Base-by-base conservation (phyloP, 345 rosid species). In the Viola odorata region DNA sequence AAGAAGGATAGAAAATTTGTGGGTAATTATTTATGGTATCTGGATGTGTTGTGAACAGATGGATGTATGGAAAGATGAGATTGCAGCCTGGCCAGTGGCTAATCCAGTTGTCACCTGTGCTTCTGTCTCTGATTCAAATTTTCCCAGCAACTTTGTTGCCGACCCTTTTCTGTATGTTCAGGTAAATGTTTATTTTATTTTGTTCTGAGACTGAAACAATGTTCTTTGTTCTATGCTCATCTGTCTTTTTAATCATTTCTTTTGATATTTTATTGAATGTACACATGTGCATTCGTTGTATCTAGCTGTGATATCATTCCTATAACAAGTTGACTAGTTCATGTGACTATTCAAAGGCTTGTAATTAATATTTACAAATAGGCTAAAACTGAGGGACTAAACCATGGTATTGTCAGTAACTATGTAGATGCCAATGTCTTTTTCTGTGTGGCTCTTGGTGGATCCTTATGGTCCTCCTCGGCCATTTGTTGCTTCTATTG, bases 31-130 rank as follows among this genome's bases (percentile, higher is more conserved):
- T 23, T 23, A 3, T 40, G 55, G 36, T 51, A 12, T 55, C 42
- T 64, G 63, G 61, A 63, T 47, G 32, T 59, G 14, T 57, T 72
- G 63, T 62, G 60, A 69, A 61, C 80, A 94, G 99, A 53, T 63
- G 62, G 83, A 85, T 68, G 64, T 80, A 36, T 78, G 96, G 99
- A 91, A 80, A 50, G 81, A 91, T 68, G 82, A 78, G 53, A 83
- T 73, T 69, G 84, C 84, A 12, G 89, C 97, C 1, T 91, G 97
- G 97, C 99, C 99, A 0, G 92, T 94, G 37, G 85, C 99, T 54
- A 91, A 94, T 61, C 99, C 99, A n/a, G 83, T 94, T 60, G 38
- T 94, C 62, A 85, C 97, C 57, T 94, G 99, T 70, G 95, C 89
- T 56, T 88, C 95, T 11, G 74, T 77, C 58, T 82, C 97, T 11